Conservation (phyloP, 2,329 filamentous ascomycete genomes). For the Drechslerella coelobrocha region DNA sequence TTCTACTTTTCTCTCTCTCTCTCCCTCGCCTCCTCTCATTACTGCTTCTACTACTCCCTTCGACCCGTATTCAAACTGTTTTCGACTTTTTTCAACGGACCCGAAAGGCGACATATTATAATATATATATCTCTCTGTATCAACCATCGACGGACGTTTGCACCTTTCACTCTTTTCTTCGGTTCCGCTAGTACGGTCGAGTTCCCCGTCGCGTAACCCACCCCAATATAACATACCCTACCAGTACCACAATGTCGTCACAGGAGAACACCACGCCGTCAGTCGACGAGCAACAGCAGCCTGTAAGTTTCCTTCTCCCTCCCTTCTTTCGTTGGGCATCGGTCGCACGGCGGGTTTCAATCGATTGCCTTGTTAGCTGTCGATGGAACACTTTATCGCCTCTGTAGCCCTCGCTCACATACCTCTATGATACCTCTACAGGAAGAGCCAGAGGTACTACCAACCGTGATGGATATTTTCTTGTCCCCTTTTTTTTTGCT, state of each 20-base stretch:
- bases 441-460: neutral
- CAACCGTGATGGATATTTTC: neutral
- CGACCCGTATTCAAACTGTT: no score
- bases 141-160: no score
- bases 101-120: no score
- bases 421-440: neutral
- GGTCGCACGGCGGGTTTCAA: neutral
- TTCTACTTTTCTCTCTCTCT: neutral
- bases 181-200: neutral
- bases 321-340: neutral
- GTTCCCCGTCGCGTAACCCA: neutral
- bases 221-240: neutral
- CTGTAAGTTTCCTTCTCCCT: conserved; percentile 19
- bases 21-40: neutral
- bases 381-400: neutral
- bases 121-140: no score
- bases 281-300: conserved; percentile 18
- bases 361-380: neutral
- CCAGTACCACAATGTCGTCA: conserved; percentile 28
- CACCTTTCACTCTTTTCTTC: no score
- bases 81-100: no score
- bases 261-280: conserved; percentile 33
- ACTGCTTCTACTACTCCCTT: neutral
- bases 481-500: neutral
- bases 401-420: neutral